Conservation (phyloP, 441 rosid genomes). For the Hura crepitans region DNA sequence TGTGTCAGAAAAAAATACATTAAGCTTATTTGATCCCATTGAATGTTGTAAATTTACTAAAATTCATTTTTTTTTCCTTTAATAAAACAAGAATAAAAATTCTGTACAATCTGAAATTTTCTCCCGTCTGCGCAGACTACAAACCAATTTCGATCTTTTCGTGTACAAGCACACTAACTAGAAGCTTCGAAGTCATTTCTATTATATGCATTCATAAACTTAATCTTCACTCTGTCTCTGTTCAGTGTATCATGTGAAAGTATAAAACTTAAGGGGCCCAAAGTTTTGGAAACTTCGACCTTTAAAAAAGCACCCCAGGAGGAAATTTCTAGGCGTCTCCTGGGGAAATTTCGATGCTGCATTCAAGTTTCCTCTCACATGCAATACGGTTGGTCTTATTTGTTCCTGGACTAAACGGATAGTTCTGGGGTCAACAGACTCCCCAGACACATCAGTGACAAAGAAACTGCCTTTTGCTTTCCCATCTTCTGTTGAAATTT, state of each 20-base stretch:
- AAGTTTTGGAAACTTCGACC: constrained; percentile 33
- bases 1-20: not conserved
- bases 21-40: not conserved
- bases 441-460: constrained; percentile 76
- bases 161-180: not conserved
- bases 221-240: not conserved
- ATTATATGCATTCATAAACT: not conserved
- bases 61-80: not conserved
- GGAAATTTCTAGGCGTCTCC: constrained; percentile 29
- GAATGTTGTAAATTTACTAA: too few species aligned
- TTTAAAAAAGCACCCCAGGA: constrained; percentile 27
- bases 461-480: constrained; percentile 71
- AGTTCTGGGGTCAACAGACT: constrained; percentile 55
- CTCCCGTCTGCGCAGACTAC: constrained; percentile 1
- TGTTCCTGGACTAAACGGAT: constrained; percentile 47
- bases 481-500: constrained; percentile 62
- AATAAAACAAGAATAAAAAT: not conserved
- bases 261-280: constrained; percentile 25
- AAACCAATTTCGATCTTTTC: not conserved
- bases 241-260: not conserved
- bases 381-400: constrained; percentile 21
- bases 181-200: constrained; percentile 1
- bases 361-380: constrained; percentile 22
- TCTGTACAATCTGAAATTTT: constrained; percentile 14
- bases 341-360: constrained; percentile 21